Evolutionary conservation across 2,329 filamentous ascomycete species (phyloP).

Genomic region (Neopestalotiopsis sp.): DNA sequence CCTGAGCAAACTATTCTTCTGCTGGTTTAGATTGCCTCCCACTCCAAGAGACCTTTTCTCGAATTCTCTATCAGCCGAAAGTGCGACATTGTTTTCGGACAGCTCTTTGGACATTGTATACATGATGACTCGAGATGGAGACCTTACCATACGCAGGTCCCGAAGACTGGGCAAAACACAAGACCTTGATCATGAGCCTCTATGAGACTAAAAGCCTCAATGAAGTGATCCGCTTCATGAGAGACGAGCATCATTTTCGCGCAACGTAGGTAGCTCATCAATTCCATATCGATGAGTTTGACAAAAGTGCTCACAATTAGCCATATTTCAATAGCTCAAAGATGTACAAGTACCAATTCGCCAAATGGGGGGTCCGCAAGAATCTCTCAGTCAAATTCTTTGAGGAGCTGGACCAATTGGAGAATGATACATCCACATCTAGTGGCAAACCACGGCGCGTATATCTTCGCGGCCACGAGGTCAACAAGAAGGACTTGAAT

Average conservation of each 20-base stretch:
- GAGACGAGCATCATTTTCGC: neutral
- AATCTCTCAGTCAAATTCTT: neutral
- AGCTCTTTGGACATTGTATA: neutral
- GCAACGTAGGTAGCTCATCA: neutral
- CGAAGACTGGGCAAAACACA: neutral
- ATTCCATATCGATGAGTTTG: neutral
- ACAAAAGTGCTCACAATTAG: neutral
- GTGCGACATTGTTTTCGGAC: neutral
- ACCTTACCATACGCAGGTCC: neutral
- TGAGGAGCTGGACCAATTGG: neutral
- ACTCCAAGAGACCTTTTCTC: no score
- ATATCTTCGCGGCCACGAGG: neutral
- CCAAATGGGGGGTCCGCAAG: neutral
- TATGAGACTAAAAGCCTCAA: slow-evolving; percentile 1
- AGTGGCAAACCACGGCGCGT: neutral
- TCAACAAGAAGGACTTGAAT: neutral
- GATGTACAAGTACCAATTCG: neutral
- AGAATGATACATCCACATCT: neutral
- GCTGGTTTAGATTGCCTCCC: no score
- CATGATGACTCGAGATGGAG: neutral
- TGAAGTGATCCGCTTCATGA: neutral
- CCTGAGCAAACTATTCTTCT: no score
- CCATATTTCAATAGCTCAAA: neutral
- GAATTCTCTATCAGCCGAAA: no score
- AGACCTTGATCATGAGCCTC: neutral